phyloP scores from a whole-genome alignment of 2,329 filamentous ascomycete genomes.

The Pleomassaria siparia region DNA sequence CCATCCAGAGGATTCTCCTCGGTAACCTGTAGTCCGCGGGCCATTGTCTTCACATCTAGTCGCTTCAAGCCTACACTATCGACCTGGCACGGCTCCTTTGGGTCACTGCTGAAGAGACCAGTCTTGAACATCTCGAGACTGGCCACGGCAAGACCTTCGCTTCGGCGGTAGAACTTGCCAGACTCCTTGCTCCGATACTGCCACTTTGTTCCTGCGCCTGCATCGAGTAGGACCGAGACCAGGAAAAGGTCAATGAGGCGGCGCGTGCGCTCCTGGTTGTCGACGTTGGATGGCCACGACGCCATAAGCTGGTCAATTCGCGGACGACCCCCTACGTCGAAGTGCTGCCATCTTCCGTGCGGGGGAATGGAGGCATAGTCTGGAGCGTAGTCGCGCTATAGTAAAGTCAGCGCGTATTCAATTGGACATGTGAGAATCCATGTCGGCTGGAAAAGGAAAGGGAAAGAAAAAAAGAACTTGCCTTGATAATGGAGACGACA shows the following conservation, averaged over 20 bases:
- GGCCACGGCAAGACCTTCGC: conserved; percentile 81
- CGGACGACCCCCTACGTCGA: conserved; percentile 72
- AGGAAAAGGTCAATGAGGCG: conserved; percentile 76
- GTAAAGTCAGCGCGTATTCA: conserved; percentile 3
- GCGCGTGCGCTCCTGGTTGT: conserved; percentile 71
- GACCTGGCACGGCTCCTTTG: conserved; percentile 81
- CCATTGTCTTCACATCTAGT: conserved; percentile 73
- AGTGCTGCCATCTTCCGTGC: conserved; percentile 84
- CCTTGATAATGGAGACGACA: conserved; percentile 93
- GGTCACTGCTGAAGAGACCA: conserved; percentile 83
- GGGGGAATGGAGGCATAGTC: conserved; percentile 75
- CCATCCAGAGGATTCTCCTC: conserved; percentile 81
- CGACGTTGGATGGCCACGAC: conserved; percentile 68
- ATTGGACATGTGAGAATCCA: too few relatives aligned
- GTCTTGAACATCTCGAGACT: conserved; percentile 91
- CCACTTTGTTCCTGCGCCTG: conserved; percentile 88
- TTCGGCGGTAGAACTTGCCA: conserved; percentile 77
- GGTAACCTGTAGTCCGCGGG: conserved; percentile 80
- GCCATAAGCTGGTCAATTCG: conserved; percentile 66
- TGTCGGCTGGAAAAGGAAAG: background rate
- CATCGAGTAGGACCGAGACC: conserved; percentile 78
- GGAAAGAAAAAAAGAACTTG: conserved; percentile 45
- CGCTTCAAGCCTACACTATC: conserved; percentile 78
- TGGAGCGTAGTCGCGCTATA: conserved; percentile 68
- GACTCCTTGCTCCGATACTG: conserved; percentile 90